A percentile compares a stretch with the other conserved stretches of the same genome.
phyloP scores from a whole-genome alignment of 495 filamentous ascomycete species.

The Annulohypoxylon nitens region DNA sequence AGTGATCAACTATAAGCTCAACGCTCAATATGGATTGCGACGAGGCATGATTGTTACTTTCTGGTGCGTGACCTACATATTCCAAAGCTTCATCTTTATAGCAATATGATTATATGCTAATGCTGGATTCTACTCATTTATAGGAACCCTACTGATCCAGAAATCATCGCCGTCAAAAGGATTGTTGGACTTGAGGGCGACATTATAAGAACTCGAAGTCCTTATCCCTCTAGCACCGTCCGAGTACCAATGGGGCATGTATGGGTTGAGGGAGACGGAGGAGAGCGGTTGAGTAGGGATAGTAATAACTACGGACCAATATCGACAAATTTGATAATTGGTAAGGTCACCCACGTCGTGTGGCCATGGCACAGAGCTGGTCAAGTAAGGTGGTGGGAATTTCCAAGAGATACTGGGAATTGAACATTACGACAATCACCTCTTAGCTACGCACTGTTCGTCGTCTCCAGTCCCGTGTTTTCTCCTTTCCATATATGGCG shows the following conservation, averaged over 20 bases:
- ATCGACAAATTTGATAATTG: slow-evolving; percentile 70
- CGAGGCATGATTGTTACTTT: slow-evolving; percentile 69
- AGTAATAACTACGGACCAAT: slow-evolving; percentile 83
- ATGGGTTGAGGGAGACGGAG: slow-evolving; percentile 82
- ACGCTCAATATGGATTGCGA: slow-evolving; percentile 58
- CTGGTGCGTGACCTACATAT: slow-evolving; percentile 54
- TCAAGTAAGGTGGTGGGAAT: slow-evolving; percentile 66
- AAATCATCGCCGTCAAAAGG: slow-evolving; percentile 74
- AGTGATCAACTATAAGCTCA: slow-evolving; percentile 64
- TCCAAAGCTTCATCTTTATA: neutral
- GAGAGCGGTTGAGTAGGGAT: slow-evolving; percentile 71
- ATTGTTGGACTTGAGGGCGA: slow-evolving; percentile 79
- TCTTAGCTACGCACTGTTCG: neutral
- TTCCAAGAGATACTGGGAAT: slow-evolving; percentile 44
- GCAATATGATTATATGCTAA: slow-evolving; percentile 19
- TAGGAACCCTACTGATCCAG: slow-evolving; percentile 74
- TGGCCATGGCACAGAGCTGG: slow-evolving; percentile 68
- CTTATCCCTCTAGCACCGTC: slow-evolving; percentile 68
- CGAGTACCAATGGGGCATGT: slow-evolving; percentile 77
- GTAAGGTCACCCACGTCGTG: slow-evolving; percentile 72
- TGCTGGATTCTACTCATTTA: neutral
- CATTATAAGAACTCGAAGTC: slow-evolving; percentile 69
- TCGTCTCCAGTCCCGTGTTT: too few relatives aligned
- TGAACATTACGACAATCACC: slow-evolving; percentile 13
- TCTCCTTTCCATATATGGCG: too few relatives aligned